Conservation (phyloP, 129 eudicot species). For the Scalesia atractyloides region DNA sequence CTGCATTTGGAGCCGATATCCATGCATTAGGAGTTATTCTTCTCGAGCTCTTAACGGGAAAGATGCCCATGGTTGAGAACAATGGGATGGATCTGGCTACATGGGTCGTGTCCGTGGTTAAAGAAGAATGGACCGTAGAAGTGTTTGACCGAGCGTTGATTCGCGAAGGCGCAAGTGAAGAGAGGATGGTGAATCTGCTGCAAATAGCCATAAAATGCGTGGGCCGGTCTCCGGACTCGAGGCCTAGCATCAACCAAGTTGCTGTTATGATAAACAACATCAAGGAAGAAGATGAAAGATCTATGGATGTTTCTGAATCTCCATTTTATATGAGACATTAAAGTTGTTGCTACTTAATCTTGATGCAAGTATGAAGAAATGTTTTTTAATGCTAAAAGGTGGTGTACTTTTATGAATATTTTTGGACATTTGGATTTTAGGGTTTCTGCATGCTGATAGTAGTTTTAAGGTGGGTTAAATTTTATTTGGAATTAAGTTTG, state of each 20-base stretch:
- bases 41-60: slow-evolving; percentile 74
- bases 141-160: slow-evolving; percentile 65
- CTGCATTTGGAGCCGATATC: slow-evolving; percentile 49
- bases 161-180: slow-evolving; percentile 74
- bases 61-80: slow-evolving; percentile 50
- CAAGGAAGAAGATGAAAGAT: slow-evolving; percentile 74
- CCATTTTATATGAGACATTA: slow-evolving; percentile 21
- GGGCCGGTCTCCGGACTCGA: slow-evolving; percentile 42
- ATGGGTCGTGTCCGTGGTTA: slow-evolving; percentile 76
- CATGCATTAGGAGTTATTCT: slow-evolving; percentile 65
- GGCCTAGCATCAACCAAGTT: slow-evolving; percentile 64
- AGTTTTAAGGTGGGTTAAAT: not conserved
- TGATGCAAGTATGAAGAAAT: slow-evolving; percentile 10
- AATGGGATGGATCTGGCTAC: slow-evolving; percentile 64
- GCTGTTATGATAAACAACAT: slow-evolving; percentile 48
- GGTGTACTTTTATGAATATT: slow-evolving; percentile 2
- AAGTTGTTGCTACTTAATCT: not conserved
- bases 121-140: slow-evolving; percentile 83
- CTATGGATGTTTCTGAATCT: slow-evolving; percentile 54
- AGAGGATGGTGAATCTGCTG: slow-evolving; percentile 70
- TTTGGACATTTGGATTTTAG: slow-evolving; percentile 1
- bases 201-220: slow-evolving; percentile 74
- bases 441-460: slow-evolving; percentile 10
- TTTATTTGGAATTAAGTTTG: not conserved
- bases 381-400: not conserved